Percentiles rank a stretch among this genome's conserved stretches.
phyloP scores from a whole-genome alignment of 495 filamentous ascomycete species.

The Parathielavia hyrcaniae region DNA sequence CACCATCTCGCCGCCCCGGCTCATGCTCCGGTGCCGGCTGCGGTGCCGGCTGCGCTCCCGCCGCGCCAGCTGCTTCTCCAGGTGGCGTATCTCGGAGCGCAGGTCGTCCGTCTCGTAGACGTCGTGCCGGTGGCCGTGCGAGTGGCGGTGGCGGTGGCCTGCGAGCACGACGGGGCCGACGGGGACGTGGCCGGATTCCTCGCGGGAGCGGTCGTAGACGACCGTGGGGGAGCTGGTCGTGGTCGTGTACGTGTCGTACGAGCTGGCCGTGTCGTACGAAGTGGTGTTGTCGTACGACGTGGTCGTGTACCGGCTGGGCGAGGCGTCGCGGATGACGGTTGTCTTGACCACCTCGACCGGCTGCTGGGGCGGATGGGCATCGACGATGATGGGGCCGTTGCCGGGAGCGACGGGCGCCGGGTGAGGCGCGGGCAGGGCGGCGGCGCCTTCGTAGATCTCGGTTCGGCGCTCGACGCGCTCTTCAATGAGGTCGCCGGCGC shows the following conservation, averaged over 20 bases:
- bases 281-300: slow-evolving; percentile 23
- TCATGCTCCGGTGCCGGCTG: slow-evolving; percentile 26
- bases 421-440: neutral
- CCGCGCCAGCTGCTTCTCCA: slow-evolving; percentile 30
- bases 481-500: slow-evolving; percentile 34
- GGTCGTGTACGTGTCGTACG: slow-evolving; percentile 19
- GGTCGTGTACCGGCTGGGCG: slow-evolving; percentile 28
- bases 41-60: slow-evolving; percentile 10
- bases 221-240: slow-evolving; percentile 28
- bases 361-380: slow-evolving; percentile 35
- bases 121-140: slow-evolving; percentile 20
- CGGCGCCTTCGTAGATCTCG: slow-evolving; percentile 16
- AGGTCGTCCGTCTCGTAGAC: slow-evolving; percentile 27
- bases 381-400: slow-evolving; percentile 33
- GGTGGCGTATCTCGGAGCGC: slow-evolving; percentile 40
- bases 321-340: slow-evolving; percentile 34
- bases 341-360: slow-evolving; percentile 40
- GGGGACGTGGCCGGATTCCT: slow-evolving; percentile 46
- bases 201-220: slow-evolving; percentile 31
- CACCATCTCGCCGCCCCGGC: slow-evolving; percentile 34
- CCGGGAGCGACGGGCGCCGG: slow-evolving; percentile 13
- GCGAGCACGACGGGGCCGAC: slow-evolving; percentile 47
- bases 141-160: neutral
- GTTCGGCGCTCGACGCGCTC: slow-evolving; percentile 34
- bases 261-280: slow-evolving; percentile 22